These are phyloP conservation scores for Clausena lansium DNA, from an alignment of 345 rosid genomes.

Conservation along the genomic window DNA sequence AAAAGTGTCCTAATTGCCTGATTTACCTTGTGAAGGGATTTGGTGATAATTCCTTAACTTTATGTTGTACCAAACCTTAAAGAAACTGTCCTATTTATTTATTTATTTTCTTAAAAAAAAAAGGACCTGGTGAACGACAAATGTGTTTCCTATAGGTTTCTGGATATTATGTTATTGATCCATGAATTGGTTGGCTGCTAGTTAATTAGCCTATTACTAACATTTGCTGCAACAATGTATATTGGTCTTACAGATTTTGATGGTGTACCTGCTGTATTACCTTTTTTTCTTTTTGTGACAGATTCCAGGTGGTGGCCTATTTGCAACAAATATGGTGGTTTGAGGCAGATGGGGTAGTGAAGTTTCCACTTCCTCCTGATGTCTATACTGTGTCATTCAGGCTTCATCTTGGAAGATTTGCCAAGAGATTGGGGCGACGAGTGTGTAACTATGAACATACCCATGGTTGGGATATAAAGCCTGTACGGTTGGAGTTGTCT, in stretches of 20 bases:
- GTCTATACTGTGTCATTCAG: constrained; percentile 71
- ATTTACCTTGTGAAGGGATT: not conserved
- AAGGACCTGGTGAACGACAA: not conserved
- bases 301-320: constrained; percentile 80
- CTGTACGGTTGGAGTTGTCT: constrained; percentile 56
- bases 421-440: constrained; percentile 70
- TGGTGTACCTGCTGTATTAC: not conserved
- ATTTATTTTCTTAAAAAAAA: no score
- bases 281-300: constrained; percentile 23
- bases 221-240: not conserved
- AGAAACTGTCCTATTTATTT: not conserved
- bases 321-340: constrained; percentile 97
- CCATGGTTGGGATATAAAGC: constrained; percentile 90
- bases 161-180: not conserved
- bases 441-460: constrained; percentile 66
- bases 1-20: not conserved
- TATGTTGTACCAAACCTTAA: not conserved
- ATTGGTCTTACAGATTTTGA: constrained; percentile 7
- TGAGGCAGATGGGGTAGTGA: constrained; percentile 82
- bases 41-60: not conserved
- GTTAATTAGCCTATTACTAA: not conserved
- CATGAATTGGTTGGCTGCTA: not conserved
- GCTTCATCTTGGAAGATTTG: constrained; percentile 81
- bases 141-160: not conserved
- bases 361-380: constrained; percentile 83